Conservation (phyloP, 2,329 filamentous ascomycete species). For the Calonectria crousiana region DNA sequence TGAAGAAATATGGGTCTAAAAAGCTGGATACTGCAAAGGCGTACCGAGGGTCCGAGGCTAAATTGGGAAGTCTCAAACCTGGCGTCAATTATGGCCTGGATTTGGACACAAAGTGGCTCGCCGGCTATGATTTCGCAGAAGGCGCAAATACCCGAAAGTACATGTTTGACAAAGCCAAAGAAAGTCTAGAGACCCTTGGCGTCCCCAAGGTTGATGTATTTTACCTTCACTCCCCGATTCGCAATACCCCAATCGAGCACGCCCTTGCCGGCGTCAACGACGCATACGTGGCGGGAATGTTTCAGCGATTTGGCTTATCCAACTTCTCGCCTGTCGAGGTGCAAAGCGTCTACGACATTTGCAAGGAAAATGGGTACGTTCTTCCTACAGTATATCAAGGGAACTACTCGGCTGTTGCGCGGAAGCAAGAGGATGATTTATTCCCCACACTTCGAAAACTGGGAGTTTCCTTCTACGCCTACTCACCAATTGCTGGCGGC, state of each 20-base stretch:
- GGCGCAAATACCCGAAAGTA: not conserved
- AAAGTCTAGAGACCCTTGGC: not conserved
- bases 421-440: not conserved
- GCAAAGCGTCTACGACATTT: not conserved
- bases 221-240: not conserved
- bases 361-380: not conserved
- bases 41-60: not conserved
- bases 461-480: slow-evolving; percentile 68
- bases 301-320: not conserved
- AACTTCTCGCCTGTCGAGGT: not conserved
- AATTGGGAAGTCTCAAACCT: not conserved
- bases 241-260: not conserved
- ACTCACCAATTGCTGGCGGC: not conserved
- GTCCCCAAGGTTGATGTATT: not conserved
- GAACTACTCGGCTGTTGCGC: not conserved
- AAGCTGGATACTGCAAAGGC: not conserved
- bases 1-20: not conserved
- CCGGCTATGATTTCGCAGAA: not conserved
- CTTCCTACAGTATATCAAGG: not conserved
- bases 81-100: not conserved
- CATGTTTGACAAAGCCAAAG: not conserved
- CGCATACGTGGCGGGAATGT: not conserved
- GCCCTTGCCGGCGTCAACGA: not conserved
- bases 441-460: not conserved
- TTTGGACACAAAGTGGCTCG: not conserved